phyloP scores from a whole-genome alignment of 495 filamentous ascomycete species.

The Penicillium ochrochloron region DNA sequence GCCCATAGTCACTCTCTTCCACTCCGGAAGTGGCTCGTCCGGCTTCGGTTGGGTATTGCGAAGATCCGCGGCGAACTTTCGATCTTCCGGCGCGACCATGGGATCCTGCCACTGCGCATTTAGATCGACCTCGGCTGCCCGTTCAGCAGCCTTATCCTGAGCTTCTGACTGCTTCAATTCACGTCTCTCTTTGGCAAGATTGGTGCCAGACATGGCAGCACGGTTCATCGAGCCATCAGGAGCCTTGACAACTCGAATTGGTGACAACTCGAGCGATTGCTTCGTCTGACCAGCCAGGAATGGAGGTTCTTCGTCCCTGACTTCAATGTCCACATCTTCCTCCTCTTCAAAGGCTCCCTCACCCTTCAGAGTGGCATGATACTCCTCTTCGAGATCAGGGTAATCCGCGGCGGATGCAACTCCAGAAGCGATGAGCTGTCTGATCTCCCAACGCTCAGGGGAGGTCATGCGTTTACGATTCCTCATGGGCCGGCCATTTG shows the following conservation, averaged over 20 bases:
- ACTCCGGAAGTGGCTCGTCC: slow-evolving; percentile 81
- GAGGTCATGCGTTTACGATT: slow-evolving; percentile 92
- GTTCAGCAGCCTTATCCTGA: slow-evolving; percentile 79
- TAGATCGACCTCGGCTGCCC: slow-evolving; percentile 80
- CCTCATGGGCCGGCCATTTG: slow-evolving; percentile 56
- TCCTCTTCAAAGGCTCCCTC: slow-evolving; percentile 92
- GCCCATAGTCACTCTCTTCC: slow-evolving; percentile 83
- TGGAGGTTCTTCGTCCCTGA: slow-evolving; percentile 93
- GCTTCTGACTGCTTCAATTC: slow-evolving; percentile 88
- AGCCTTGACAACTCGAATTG: slow-evolving; percentile 95
- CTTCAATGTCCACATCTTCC: slow-evolving; percentile 96
- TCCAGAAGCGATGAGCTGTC: slow-evolving; percentile 93
- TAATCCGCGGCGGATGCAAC: slow-evolving; percentile 89
- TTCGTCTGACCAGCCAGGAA: slow-evolving; percentile 97
- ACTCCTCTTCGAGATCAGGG: slow-evolving; percentile 93
- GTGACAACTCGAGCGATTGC: slow-evolving; percentile 90
- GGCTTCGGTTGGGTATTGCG: slow-evolving; percentile 60
- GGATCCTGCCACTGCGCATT: slow-evolving; percentile 95
- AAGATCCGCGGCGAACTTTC: slow-evolving; percentile 86
- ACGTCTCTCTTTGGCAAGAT: slow-evolving; percentile 86
- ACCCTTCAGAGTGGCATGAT: slow-evolving; percentile 82
- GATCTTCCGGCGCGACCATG: slow-evolving; percentile 81
- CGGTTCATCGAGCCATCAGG: slow-evolving; percentile 95
- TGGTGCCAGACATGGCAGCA: slow-evolving; percentile 90
- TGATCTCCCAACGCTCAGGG: slow-evolving; percentile 96